A percentile compares a stretch with the other conserved stretches of the same genome.
phyloP scores from a whole-genome alignment of 768 basidiomycete species.

The Tylopilus subfusipes region DNA sequence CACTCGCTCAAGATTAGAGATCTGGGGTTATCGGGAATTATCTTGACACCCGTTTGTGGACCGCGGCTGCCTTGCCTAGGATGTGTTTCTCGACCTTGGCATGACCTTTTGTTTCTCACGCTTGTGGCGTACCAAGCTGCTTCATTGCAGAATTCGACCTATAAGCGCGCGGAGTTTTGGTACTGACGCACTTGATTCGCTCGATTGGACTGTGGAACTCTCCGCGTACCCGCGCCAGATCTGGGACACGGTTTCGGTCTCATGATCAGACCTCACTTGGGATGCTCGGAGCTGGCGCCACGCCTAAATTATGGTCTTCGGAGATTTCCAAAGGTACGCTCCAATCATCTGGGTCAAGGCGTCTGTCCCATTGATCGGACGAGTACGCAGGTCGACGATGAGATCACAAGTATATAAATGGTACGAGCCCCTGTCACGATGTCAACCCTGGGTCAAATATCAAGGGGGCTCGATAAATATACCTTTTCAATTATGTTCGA shows the following conservation, averaged over 20 bases:
- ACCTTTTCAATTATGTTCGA: not conserved
- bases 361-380: no score
- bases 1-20: not conserved
- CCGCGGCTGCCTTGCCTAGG: not conserved
- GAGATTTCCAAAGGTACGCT: not conserved
- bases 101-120: no score
- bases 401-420: no score
- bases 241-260: not conserved
- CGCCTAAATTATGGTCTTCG: not conserved
- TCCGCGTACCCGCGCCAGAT: not conserved
- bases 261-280: not conserved
- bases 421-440: no score
- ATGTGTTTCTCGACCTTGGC: not conserved
- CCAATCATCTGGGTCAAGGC: not conserved
- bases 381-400: not conserved
- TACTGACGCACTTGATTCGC: no score
- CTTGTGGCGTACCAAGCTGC: no score
- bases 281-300: not conserved
- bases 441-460: no score
- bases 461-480: no score
- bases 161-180: no score
- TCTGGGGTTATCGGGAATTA: not conserved
- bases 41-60: not conserved
- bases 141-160: no score
- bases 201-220: not conserved